A percentile compares a stretch with the other conserved stretches of the same genome.
Conservation (phyloP, 495 filamentous ascomycete species). For the Neurospora africana region DNA sequence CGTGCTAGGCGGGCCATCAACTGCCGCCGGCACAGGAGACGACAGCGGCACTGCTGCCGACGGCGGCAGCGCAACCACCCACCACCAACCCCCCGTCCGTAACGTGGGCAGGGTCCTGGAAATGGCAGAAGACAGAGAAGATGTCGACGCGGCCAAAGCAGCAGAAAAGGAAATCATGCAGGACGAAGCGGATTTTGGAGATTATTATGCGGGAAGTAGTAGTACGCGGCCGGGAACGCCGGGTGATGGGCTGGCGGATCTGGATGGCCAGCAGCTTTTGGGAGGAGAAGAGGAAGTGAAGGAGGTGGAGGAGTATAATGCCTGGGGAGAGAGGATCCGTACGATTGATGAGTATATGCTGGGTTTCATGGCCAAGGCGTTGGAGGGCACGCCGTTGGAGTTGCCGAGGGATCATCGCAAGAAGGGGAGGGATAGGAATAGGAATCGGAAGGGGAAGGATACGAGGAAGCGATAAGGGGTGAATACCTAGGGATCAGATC, state of each 20-base stretch:
- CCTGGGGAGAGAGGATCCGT: conserved; percentile 44
- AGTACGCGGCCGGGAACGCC: conserved; percentile 36
- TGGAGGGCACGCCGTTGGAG: conserved; percentile 68
- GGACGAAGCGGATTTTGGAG: conserved; percentile 73
- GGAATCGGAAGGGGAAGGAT: conserved; percentile 10
- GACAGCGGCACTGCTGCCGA: conserved; percentile 13
- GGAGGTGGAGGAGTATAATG: conserved; percentile 41
- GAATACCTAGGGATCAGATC: no score
- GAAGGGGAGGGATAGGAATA: conserved; percentile 57
- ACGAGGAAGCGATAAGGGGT: no score
- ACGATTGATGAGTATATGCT: conserved; percentile 82
- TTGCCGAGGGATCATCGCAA: conserved; percentile 72
- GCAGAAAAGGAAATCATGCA: conserved; percentile 84
- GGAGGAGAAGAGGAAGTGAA: conserved; percentile 7
- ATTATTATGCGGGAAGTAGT: conserved; percentile 28
- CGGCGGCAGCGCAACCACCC: conserved; percentile 27
- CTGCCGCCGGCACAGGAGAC: background rate
- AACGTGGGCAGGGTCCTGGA: conserved; percentile 57
- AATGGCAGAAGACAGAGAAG: conserved; percentile 85
- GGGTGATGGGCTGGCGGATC: conserved; percentile 22
- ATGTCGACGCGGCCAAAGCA: conserved; percentile 73
- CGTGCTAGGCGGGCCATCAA: conserved; percentile 49
- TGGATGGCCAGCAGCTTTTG: background rate
- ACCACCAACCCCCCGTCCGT: conserved; percentile 15
- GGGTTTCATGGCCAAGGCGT: conserved; percentile 60